These are phyloP conservation scores for Cokeromyces recurvatus DNA, from an alignment of 371 early-diverging fungal genomes.

Conservation along the genomic window DNA sequence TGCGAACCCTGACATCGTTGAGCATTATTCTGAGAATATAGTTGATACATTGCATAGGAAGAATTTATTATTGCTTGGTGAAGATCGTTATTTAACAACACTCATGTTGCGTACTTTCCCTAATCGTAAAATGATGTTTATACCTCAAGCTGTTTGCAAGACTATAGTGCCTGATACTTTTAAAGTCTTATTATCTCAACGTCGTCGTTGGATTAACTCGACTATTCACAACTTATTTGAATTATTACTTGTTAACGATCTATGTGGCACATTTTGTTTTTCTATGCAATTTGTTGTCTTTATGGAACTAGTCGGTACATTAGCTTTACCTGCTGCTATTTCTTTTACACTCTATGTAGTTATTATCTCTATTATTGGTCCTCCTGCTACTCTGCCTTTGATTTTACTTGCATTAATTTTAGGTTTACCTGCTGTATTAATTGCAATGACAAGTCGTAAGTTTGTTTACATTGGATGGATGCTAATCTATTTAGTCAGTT, in stretches of 20 bases:
- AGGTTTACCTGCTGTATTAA: slow-evolving; percentile 92
- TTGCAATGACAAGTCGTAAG: slow-evolving; percentile 89
- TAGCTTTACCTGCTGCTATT: slow-evolving; percentile 97
- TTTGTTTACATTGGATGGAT: slow-evolving; percentile 95
- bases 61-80: slow-evolving; percentile 96
- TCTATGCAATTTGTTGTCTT: slow-evolving; percentile 99
- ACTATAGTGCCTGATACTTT: slow-evolving; percentile 97
- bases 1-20: slow-evolving; percentile 90
- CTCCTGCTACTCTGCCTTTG: slow-evolving; percentile 69
- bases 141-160: slow-evolving; percentile 95
- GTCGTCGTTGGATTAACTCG: slow-evolving; percentile 99
- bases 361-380: slow-evolving; percentile 50
- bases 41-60: slow-evolving; percentile 99
- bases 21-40: slow-evolving; percentile 93
- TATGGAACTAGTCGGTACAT: slow-evolving; percentile 97
- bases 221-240: slow-evolving; percentile 98
- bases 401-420: slow-evolving; percentile 76
- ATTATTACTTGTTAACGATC: slow-evolving; percentile 88
- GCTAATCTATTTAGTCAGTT: slow-evolving; percentile 83
- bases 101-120: slow-evolving; percentile 98
- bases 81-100: slow-evolving; percentile 98
- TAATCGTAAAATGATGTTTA: slow-evolving; percentile 95
- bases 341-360: slow-evolving; percentile 85
- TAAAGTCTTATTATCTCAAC: slow-evolving; percentile 92
- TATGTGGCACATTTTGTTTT: slow-evolving; percentile 98